Evolutionary conservation across 2,329 filamentous ascomycete genomes (phyloP), one percentile per base, ranked within the genome.

Genomic region (Pseudopithomyces maydicus): DNA sequence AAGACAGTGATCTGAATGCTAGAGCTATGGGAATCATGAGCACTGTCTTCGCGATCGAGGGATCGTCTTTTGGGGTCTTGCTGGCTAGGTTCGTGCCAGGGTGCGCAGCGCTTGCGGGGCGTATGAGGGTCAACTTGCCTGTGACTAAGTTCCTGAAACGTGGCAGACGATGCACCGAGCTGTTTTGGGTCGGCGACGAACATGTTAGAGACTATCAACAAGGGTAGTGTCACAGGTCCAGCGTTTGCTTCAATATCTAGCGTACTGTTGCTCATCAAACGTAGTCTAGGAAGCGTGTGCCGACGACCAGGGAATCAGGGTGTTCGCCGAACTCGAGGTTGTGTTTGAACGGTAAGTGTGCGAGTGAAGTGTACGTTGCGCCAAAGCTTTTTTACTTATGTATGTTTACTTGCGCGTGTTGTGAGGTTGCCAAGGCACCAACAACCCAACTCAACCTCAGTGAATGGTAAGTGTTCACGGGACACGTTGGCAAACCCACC

Each of bases 1-100:
- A 57, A 51, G 19, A 61, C 56, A 46, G 46, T 45, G 20, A 65
- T 29, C 29, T 55, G 38, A 10, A 61, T 39, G n/a, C 32, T 59
- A 19, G 44, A 41, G 32, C 36, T 55, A 20, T 29, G 36, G 2
- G 48, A 29, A 15, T 23, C 6, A 14, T 52, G 14, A 52, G 41
- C 14, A 8, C 11, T 26, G 17, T 15, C 3, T 19, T 41, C 19
- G n/a, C 35, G 5, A 36, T 36, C 35, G 35, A 14, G 5, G 5
- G 11, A 5, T 14, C 14, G 35, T n/a, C 35, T 5, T n/a, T 36
- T 36, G 35, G 35, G 35, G 3, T 5, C 11, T 36, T 11, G 12
- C 14, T 36, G 5, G 35, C 35, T 36, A n/a, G n/a, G n/a, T n/a
- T 14, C 14, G 12, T 14, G 11, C 35, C 5, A 29, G 33, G 33